Conservation (phyloP, 2,329 filamentous ascomycete species). For the Teratosphaeria viscida region DNA sequence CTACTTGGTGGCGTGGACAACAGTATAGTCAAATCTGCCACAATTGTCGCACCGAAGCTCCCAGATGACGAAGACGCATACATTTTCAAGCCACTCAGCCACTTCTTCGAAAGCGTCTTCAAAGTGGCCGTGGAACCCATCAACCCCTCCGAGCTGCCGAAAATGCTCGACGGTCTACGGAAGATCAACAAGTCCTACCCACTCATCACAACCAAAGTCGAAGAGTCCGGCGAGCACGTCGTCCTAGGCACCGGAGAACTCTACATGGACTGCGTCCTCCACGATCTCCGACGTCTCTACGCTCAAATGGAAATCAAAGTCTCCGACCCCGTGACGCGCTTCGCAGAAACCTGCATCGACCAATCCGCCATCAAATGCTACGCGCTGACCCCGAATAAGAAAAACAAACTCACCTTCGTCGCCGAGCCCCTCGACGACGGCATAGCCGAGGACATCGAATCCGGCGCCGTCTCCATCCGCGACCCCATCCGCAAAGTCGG, state of each 20-base stretch:
- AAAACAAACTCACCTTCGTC: constrained; percentile 98
- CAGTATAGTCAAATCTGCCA: constrained; percentile 95
- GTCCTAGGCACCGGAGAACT: constrained; percentile 90
- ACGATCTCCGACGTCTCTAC: constrained; percentile 86
- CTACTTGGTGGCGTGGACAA: constrained; percentile 91
- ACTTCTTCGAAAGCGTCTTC: constrained; percentile 95
- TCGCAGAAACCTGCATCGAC: constrained; percentile 96
- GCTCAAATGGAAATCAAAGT: constrained; percentile 99
- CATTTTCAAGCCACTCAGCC: constrained; percentile 84
- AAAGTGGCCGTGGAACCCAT: constrained; percentile 97
- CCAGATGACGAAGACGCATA: constrained; percentile 85
- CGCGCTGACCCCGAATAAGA: constrained; percentile 95
- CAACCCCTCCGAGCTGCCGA: constrained; percentile 93
- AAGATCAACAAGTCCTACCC: constrained; percentile 98
- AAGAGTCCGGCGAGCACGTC: constrained; percentile 94
- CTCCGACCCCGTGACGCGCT: constrained; percentile 91
- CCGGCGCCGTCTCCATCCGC: constrained; percentile 78
- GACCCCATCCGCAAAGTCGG: constrained; percentile 88
- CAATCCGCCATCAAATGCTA: constrained; percentile 98
- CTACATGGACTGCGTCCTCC: constrained; percentile 99
- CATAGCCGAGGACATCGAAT: constrained; percentile 90
- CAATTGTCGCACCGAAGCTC: constrained; percentile 68
- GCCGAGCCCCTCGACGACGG: constrained; percentile 92
- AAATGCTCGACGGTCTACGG: constrained; percentile 93
- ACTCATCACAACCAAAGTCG: constrained; percentile 89